Base-by-base conservation (phyloP, 2,329 filamentous ascomycete genomes). In the Colletotrichum chlorophyti region DNA sequence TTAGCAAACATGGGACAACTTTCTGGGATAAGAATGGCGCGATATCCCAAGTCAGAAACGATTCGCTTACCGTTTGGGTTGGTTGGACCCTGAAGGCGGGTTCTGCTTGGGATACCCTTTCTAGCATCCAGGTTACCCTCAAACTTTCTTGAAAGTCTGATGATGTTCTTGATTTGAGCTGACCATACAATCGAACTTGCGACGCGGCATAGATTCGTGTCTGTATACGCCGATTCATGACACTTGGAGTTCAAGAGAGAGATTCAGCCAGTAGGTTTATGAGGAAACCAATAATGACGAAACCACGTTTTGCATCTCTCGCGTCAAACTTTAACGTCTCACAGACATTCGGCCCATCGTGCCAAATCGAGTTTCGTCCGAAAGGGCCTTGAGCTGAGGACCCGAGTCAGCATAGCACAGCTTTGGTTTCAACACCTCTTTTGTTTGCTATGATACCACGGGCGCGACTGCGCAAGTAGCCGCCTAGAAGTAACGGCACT, bases 21-120 rank as follows among this genome's bases (percentile, higher is more conserved):
- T n/a, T n/a, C n/a, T n/a, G n/a, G n/a, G 77, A 96, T 38, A 93
- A 95, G 75, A 84, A 86, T 54, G 90, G 86, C 7, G 78, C 97
- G 38, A 72, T 91, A 32, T 86, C 88, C 70, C 92, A 97, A 73
- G 84, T 97, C 17, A 92, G 93, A 0, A 76, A 84, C 4, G 91
- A 91, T 57, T 95, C 92, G 0, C 80, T 97, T 59, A 87, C 83
- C 15, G 88, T 96, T 19, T 96, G 97, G 93, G 88, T 85, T 68
- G 86, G 60, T 34, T 29, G 29, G 50, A 60, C 53, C 54, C 45
- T 60, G 51, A 55, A 50, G 42, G 51, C 51, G 51, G 38, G 43
- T 40, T 11, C 15, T 45, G 43, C 57, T 21, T 31, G 51, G 51
- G 45, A 23, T 5, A 46, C 38, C 51, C 57, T 29, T 41, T 19